A percentile compares a stretch with the other conserved stretches of the same genome.
phyloP scores from a whole-genome alignment of 2,329 filamentous ascomycete genomes.

The Fonsecaea multimorphosa region DNA sequence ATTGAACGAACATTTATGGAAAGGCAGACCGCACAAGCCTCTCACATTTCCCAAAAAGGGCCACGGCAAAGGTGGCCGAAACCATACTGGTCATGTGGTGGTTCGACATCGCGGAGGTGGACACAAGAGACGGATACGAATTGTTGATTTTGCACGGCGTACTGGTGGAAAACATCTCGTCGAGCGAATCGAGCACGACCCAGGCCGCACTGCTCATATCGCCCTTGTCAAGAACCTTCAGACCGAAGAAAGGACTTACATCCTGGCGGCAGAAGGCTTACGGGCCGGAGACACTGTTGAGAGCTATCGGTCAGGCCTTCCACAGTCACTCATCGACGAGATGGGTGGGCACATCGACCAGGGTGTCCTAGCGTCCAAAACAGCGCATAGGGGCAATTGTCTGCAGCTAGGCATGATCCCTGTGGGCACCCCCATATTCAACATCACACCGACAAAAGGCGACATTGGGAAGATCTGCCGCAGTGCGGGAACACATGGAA shows the following conservation, averaged over 20 bases:
- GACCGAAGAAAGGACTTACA: conserved; percentile 81
- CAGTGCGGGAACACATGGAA: conserved; percentile 89
- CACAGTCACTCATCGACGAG: conserved; percentile 79
- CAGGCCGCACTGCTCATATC: conserved; percentile 89
- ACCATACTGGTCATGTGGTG: conserved; percentile 82
- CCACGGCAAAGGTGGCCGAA: conserved; percentile 89
- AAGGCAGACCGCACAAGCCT: conserved; percentile 79
- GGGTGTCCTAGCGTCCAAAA: conserved; percentile 93
- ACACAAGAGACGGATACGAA: conserved; percentile 87
- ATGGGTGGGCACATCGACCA: conserved; percentile 95
- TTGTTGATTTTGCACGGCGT: conserved; percentile 83
- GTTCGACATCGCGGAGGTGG: conserved; percentile 93
- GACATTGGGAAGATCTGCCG: conserved; percentile 84
- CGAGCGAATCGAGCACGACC: conserved; percentile 95
- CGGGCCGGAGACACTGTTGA: conserved; percentile 88
- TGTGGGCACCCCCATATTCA: conserved; percentile 89
- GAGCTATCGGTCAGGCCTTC: conserved; percentile 89
- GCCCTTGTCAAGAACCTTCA: conserved; percentile 79
- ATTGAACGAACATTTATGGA: conserved; percentile 96
- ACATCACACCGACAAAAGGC: conserved; percentile 76
- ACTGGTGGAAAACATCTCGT: conserved; percentile 83
- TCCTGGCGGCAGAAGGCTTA: conserved; percentile 93
- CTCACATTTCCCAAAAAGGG: conserved; percentile 93
- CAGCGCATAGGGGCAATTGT: conserved; percentile 92
- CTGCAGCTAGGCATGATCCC: conserved; percentile 95